Base-by-base conservation (phyloP, 306 rosid species). In the Dalbergia cochinchinensis region DNA sequence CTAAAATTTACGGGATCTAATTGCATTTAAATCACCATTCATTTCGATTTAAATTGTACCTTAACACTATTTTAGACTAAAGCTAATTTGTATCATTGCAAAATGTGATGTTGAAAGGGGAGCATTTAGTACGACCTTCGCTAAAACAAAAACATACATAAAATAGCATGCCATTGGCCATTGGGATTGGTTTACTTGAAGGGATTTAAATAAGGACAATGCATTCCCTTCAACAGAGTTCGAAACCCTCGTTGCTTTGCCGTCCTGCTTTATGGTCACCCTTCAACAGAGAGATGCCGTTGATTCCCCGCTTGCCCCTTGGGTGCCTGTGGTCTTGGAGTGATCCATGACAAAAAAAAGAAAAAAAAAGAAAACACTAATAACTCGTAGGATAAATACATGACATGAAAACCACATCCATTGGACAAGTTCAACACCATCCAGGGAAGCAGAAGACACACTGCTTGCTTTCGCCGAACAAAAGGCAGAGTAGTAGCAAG, bases 381-480 rank as follows among this genome's bases (percentile, higher is more conserved):
- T 37, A 53, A 50, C 7, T 31, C 41, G 42, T 13, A 77, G 65
- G 65, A 48, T 64, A 47, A 39, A 61, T 4, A 19, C 50, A 51
- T 50, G 75, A 51, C 33, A 70, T 51, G 39, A 39, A 48, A 22
- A n/a, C 53, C 22, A 26, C 58, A 51, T 54, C 68, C 51, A 26
- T 48, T n/a, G 12, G 41, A 15, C n/a, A n/a, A n/a, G n/a, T 35
- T 55, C 16, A 44, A 69, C 66, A 61, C 53, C 42, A 59, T 50
- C 76, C 45, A 62, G 11, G 1, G 13, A 47, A 37, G 71, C 76
- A 63, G 63, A 68, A 79, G 58, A 20, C 35, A 47, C 65, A 12
- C 26, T 65, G 71, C 81, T 64, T 69, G 31, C 31, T 26, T 26
- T 64, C 48, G 34, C 39, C 69, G 48, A 73, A 78, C 26, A 45